A percentile compares a stretch with the other conserved stretches of the same genome.
phyloP scores from a whole-genome alignment of 495 filamentous ascomycete genomes.

The Daldinia caldariorum region DNA sequence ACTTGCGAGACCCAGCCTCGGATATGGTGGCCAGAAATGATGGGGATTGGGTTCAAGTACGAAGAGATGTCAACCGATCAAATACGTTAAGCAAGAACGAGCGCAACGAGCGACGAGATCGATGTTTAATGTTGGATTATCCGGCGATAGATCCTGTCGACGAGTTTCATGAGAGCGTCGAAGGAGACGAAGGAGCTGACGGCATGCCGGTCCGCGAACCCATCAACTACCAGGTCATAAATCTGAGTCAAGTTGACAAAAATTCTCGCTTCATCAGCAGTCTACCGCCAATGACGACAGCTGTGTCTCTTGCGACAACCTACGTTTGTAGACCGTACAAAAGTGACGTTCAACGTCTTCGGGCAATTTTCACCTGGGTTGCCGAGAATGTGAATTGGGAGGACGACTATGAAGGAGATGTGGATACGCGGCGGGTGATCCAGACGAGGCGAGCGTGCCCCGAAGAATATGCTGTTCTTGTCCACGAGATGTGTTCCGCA shows the following conservation, averaged over 20 bases:
- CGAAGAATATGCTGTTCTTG: conserved; percentile 89
- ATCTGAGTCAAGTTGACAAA: conserved; percentile 90
- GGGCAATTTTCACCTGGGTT: conserved; percentile 97
- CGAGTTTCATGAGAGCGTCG: conserved; percentile 80
- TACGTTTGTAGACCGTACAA: conserved; percentile 95
- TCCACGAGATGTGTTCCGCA: conserved; percentile 91
- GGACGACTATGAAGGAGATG: conserved; percentile 79
- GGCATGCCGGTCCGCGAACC: conserved; percentile 84
- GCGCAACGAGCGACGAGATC: conserved; percentile 82
- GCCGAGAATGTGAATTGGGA: conserved; percentile 97
- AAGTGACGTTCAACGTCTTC: conserved; percentile 90
- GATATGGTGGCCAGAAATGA: conserved; percentile 73
- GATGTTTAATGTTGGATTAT: conserved; percentile 94
- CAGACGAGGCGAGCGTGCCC: conserved; percentile 84
- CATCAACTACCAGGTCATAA: conserved; percentile 80
- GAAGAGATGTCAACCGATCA: conserved; percentile 92
- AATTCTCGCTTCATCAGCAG: conserved; percentile 90
- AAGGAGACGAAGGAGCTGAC: conserved; percentile 91
- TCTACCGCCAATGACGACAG: conserved; percentile 88
- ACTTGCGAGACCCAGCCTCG: conserved; percentile 62
- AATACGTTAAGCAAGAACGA: conserved; percentile 93
- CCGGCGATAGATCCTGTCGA: conserved; percentile 89
- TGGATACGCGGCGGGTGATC: conserved; percentile 84
- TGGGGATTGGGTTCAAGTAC: conserved; percentile 94
- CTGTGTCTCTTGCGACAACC: conserved; percentile 84